phyloP scores from a whole-genome alignment of 108 stramenopile genomes.

The Conticribra weissflogii region DNA sequence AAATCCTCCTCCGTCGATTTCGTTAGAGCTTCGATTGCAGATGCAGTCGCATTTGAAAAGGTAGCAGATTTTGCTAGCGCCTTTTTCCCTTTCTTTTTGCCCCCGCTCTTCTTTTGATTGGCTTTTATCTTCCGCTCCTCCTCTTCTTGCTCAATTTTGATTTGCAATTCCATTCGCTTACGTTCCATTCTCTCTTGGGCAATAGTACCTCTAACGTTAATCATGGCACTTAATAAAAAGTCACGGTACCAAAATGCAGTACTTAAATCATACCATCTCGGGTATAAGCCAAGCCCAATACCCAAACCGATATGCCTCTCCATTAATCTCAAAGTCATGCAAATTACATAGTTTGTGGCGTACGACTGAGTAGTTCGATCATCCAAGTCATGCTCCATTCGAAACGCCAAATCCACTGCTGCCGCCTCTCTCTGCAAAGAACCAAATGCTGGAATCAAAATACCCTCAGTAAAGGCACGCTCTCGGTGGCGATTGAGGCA shows the following conservation, averaged over 20 bases:
- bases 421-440: conserved; percentile 65
- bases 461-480: conserved; percentile 66
- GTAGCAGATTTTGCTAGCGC: conserved; percentile 10
- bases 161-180: conserved; percentile 34
- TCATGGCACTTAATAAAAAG: conserved; percentile 67
- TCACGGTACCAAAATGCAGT: conserved; percentile 83
- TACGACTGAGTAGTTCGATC: conserved; percentile 47
- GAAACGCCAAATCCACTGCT: conserved; percentile 55
- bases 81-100: conserved; percentile 39
- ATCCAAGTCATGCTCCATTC: conserved; percentile 39
- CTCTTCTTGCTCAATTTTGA: conserved; percentile 31
- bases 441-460: conserved; percentile 74
- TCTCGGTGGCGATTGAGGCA: conserved; percentile 77
- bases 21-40: conserved; percentile 5
- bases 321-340: conserved; percentile 62
- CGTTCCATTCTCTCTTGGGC: conserved; percentile 30
- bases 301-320: conserved; percentile 68
- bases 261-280: conserved; percentile 62
- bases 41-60: not conserved
- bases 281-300: conserved; percentile 64
- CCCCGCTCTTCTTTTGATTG: conserved; percentile 32
- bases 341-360: conserved; percentile 66
- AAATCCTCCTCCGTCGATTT: conserved; percentile 51
- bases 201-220: conserved; percentile 58
- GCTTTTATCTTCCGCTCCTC: conserved; percentile 21